Evolutionary conservation across 768 basidiomycete genomes (phyloP).

Genomic region (Daedaleopsis sinensis): DNA sequence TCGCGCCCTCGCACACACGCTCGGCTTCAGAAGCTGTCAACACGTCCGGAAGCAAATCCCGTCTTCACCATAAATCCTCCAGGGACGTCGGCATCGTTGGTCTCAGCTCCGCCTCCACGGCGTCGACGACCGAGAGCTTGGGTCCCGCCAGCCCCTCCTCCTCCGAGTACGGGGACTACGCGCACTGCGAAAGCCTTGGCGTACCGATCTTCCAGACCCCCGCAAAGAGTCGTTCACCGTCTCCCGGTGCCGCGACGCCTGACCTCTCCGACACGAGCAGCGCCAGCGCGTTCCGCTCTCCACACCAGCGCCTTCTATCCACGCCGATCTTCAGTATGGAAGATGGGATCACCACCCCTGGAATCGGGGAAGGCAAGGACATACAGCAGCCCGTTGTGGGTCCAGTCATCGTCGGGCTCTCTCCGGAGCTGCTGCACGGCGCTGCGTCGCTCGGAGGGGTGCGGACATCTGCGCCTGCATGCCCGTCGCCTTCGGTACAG

Average conservation of each 20-base stretch:
- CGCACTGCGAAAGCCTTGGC: conserved; percentile 16
- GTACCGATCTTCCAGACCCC: conserved; percentile 42
- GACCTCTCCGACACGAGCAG: conserved; percentile 25
- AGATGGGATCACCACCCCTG: conserved; percentile 51
- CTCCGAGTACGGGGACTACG: conserved; percentile 12
- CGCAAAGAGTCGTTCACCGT: conserved; percentile 33
- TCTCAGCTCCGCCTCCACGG: conserved; percentile 35
- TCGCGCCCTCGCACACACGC: conserved; percentile 39
- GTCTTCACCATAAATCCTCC: conserved; percentile 44
- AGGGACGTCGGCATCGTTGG: conserved; percentile 58
- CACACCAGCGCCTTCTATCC: conserved; percentile 9
- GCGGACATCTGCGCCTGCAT: conserved; percentile 4
- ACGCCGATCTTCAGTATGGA: conserved; percentile 21
- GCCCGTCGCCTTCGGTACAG: not conserved
- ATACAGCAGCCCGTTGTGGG: conserved; percentile 62
- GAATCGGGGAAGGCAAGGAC: conserved; percentile 63
- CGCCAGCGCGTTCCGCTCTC: conserved; percentile 14
- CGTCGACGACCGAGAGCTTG: conserved; percentile 23
- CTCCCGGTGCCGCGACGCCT: conserved; percentile 25
- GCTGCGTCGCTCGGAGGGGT: not conserved
- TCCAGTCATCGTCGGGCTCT: conserved; percentile 54
- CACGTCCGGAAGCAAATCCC: conserved; percentile 31
- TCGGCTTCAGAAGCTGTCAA: conserved; percentile 51
- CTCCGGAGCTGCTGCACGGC: conserved; percentile 17
- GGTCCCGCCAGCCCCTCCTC: conserved; percentile 20